A percentile compares a stretch with the other conserved stretches of the same genome.
These are phyloP conservation scores for Obelidium mucronatum DNA, from an alignment of 192 early-diverging fungal species.

Conservation along the genomic window DNA sequence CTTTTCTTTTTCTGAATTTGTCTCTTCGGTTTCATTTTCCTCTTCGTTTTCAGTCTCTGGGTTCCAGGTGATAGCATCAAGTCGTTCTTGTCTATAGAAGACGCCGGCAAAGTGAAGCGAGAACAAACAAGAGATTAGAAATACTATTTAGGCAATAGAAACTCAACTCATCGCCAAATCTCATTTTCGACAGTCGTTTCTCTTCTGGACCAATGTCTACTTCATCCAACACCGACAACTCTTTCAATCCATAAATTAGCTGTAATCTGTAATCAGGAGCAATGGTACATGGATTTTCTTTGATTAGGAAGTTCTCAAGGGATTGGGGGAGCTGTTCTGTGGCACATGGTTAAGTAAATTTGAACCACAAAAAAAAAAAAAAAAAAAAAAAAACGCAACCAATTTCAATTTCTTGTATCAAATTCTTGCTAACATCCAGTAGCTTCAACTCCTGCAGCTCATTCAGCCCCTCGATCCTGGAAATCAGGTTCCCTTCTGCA, in stretches of 20 bases:
- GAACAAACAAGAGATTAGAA: neutral
- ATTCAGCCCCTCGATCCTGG: neutral
- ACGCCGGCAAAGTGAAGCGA: neutral
- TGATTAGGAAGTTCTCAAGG: slow-evolving; percentile 5
- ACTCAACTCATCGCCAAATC: slow-evolving; percentile 8
- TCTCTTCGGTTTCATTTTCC: neutral
- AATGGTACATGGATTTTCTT: slow-evolving; percentile 13
- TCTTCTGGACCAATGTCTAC: neutral
- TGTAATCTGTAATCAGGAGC: slow-evolving; percentile 20
- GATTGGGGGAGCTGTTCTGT: slow-evolving; percentile 1
- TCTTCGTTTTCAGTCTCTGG: neutral
- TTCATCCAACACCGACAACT: slow-evolving; percentile 10
- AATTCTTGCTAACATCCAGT: neutral
- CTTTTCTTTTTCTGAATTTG: neutral
- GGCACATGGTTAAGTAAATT: neutral
- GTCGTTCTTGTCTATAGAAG: slow-evolving; percentile 1
- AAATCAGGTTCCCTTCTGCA: neutral
- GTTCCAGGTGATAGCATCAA: neutral
- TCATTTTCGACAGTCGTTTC: slow-evolving; percentile 14
- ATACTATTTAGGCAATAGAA: neutral
- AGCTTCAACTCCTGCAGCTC: neutral
- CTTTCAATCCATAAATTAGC: slow-evolving; percentile 8
- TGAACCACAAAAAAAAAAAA: neutral
- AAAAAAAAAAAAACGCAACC: neutral
- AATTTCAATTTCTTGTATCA: neutral